Evolutionary conservation across 176 grass and related monocot species (phyloP).

Genomic region (Ensete glaucum): DNA sequence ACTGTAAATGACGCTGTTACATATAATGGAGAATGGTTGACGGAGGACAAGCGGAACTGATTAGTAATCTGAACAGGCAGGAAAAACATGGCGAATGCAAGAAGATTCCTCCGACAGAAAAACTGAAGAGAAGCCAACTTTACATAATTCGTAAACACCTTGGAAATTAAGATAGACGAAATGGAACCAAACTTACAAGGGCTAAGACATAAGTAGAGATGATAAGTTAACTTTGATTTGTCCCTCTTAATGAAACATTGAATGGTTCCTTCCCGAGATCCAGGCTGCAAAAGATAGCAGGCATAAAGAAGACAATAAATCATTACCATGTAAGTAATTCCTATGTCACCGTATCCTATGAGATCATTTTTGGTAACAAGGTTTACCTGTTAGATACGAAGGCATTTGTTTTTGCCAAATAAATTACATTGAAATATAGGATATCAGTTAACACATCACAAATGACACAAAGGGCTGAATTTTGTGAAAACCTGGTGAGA

Average conservation of each 20-base stretch:
- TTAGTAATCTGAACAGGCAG: background rate
- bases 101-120: too few species aligned
- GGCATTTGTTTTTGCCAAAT: background rate
- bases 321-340: background rate
- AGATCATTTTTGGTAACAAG: too few species aligned
- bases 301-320: background rate
- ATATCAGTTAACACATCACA: background rate
- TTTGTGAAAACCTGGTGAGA: background rate
- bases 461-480: background rate
- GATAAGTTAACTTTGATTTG: conserved; percentile 83
- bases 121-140: background rate
- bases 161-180: background rate
- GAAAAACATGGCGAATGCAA: background rate
- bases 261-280: conserved; percentile 77
- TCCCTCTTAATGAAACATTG: conserved; percentile 98
- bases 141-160: background rate
- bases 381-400: too few species aligned
- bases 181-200: conserved; percentile 33
- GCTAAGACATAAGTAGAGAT: conserved; percentile 77
- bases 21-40: too few species aligned
- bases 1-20: too few species aligned
- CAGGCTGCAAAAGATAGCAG: conserved; percentile 55
- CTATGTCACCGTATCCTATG: background rate
- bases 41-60: background rate
- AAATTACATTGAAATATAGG: background rate